Evolutionary conservation across 2,329 filamentous ascomycete genomes (phyloP).

Genomic region (Lasiodiplodia theobromae): DNA sequence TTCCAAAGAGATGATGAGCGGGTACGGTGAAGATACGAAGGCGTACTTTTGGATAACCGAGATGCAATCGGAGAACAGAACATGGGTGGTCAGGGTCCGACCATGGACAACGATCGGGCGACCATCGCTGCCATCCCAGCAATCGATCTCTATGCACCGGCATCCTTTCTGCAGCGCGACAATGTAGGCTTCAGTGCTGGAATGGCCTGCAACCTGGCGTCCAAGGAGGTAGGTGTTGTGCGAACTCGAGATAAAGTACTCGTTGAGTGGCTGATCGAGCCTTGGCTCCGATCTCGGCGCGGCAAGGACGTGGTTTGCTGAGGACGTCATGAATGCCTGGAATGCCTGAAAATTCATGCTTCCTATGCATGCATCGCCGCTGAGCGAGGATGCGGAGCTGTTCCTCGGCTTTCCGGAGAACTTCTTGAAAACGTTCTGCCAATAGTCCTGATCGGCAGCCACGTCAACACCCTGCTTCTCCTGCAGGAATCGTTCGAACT

Average conservation of each 20-base stretch:
- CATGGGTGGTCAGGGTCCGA: conserved; percentile 84
- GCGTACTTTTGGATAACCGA: conserved; percentile 94
- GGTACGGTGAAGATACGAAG: conserved; percentile 85
- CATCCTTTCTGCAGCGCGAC: conserved; percentile 86
- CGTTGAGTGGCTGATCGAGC: conserved; percentile 86
- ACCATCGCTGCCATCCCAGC: conserved; percentile 92
- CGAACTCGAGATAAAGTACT: conserved; percentile 98
- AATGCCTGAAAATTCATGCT: conserved; percentile 82
- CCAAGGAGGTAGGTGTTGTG: conserved; percentile 98
- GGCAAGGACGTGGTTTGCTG: conserved; percentile 70
- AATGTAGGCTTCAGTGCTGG: conserved; percentile 95
- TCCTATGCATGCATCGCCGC: conserved; percentile 48
- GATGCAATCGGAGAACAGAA: conserved; percentile 91
- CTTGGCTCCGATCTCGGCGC: conserved; percentile 66
- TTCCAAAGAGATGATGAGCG: conserved; percentile 92
- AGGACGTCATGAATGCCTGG: conserved; percentile 58
- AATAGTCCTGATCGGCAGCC: conserved; percentile 67
- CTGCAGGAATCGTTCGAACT: conserved; percentile 79
- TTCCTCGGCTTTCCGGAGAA: conserved; percentile 55
- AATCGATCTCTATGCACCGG: conserved; percentile 95
- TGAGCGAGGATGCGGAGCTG: conserved; percentile 21
- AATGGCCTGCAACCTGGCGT: conserved; percentile 85
- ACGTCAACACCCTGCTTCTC: conserved; percentile 79
- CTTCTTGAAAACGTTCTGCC: conserved; percentile 76
- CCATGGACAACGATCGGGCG: conserved; percentile 92